Percentiles rank a stretch among this genome's conserved stretches.
Conservation (phyloP, 306 rosid genomes). For the Prunus salicina region DNA sequence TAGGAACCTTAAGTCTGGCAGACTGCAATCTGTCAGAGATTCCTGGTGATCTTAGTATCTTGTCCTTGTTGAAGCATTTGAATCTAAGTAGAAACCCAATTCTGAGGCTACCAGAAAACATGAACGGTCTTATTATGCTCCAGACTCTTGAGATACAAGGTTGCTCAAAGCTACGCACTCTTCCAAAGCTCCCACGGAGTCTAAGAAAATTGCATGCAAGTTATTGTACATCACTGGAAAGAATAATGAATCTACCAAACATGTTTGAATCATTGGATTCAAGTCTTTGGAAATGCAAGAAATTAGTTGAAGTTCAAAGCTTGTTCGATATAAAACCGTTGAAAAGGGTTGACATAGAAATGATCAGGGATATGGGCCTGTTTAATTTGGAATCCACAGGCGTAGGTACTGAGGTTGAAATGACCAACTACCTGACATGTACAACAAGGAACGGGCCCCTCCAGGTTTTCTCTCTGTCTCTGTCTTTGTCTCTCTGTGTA, state of each 20-base stretch:
- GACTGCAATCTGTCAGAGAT: neutral
- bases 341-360: neutral
- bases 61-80: neutral
- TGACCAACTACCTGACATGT: neutral
- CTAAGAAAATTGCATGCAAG: neutral
- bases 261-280: neutral
- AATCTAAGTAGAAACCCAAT: neutral
- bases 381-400: neutral
- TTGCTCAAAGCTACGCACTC: neutral
- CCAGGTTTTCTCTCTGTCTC: neutral
- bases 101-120: neutral
- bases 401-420: neutral
- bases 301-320: neutral
- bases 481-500: too few species aligned
- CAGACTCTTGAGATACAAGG: neutral
- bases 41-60: neutral
- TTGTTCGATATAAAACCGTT: neutral
- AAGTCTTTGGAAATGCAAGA: neutral
- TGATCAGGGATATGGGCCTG: neutral
- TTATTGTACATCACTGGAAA: neutral
- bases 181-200: neutral
- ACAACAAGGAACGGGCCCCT: neutral
- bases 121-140: neutral
- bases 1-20: neutral
- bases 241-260: neutral